phyloP scores from a whole-genome alignment of 1,284 basidiomycete genomes.

The Cryptococcus sp. region DNA sequence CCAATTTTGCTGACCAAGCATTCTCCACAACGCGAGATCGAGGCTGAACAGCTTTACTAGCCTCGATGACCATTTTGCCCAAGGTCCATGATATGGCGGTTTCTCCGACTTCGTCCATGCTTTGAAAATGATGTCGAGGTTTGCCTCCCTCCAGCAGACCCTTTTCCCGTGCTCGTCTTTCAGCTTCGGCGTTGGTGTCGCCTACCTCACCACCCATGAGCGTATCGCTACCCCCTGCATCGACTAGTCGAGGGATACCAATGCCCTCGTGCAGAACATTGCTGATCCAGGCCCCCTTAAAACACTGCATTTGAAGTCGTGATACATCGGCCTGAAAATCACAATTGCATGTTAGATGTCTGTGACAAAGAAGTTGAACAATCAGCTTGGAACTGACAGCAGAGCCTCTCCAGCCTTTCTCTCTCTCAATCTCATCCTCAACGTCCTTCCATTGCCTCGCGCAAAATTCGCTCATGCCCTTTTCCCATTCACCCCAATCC shows the following conservation, averaged over 20 bases:
- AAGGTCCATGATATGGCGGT: slow-evolving; percentile 97
- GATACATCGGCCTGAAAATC: slow-evolving; percentile 66
- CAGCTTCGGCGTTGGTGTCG: slow-evolving; percentile 63
- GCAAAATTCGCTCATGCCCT: slow-evolving; percentile 86
- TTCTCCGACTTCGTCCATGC: slow-evolving; percentile 84
- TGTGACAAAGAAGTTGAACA: not conserved
- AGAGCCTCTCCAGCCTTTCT: slow-evolving; percentile 67
- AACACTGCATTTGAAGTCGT: slow-evolving; percentile 94
- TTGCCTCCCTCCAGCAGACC: slow-evolving; percentile 59
- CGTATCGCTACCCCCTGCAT: slow-evolving; percentile 66
- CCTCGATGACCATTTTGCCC: slow-evolving; percentile 97
- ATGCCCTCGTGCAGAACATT: slow-evolving; percentile 97
- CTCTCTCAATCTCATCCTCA: slow-evolving; percentile 65
- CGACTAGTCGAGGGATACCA: slow-evolving; percentile 87
- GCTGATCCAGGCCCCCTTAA: slow-evolving; percentile 98
- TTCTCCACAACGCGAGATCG: slow-evolving; percentile 24
- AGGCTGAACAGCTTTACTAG: slow-evolving; percentile 65
- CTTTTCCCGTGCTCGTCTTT: slow-evolving; percentile 72
- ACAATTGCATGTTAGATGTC: slow-evolving; percentile 7
- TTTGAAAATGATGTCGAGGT: slow-evolving; percentile 73
- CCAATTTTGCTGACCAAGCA: slow-evolving; percentile 20
- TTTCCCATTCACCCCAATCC: slow-evolving; percentile 94
- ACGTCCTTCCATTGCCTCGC: slow-evolving; percentile 75
- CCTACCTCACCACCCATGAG: slow-evolving; percentile 58
- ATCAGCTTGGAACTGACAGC: slow-evolving; percentile 42